phyloP scores from a whole-genome alignment of 1,284 basidiomycete species.

The Cryptococcus jaspeensis region DNA sequence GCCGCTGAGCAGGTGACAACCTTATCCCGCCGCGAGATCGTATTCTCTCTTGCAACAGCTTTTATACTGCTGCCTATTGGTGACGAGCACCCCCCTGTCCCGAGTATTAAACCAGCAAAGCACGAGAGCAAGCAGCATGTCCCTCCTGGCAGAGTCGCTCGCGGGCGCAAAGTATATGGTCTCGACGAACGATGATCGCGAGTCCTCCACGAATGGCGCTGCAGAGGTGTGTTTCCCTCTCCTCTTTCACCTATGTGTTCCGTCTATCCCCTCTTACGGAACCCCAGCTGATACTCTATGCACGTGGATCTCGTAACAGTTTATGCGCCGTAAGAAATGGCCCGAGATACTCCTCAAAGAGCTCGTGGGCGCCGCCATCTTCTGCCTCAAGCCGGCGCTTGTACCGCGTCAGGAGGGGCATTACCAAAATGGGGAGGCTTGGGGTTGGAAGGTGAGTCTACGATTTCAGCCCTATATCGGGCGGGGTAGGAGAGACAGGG shows the following conservation, averaged over 20 bases:
- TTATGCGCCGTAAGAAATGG: conserved; percentile 48
- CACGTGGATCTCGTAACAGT: conserved; percentile 22
- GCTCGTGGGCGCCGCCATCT: conserved; percentile 40
- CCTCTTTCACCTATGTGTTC: neutral
- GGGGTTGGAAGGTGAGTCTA: conserved; percentile 39
- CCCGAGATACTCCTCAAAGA: conserved; percentile 48
- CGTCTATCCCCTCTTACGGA: too few species aligned
- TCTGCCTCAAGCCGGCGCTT: conserved; percentile 40
- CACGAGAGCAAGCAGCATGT: conserved; percentile 6
- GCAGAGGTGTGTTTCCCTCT: conserved; percentile 11
- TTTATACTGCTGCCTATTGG: neutral
- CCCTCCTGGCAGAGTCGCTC: conserved; percentile 15
- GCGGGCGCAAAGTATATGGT: conserved; percentile 21
- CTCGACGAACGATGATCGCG: conserved; percentile 17
- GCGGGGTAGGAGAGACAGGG: neutral
- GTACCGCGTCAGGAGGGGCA: neutral
- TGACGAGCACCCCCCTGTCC: neutral
- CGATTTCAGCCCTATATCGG: neutral
- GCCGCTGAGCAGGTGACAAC: too few species aligned
- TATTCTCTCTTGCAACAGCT: neutral
- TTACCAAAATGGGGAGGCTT: conserved; percentile 7
- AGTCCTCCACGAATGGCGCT: conserved; percentile 20
- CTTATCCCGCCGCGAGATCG: neutral
- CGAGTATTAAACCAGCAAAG: neutral
- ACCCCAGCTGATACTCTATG: too few species aligned